Percentiles rank a stretch among this genome's conserved stretches.
Conservation (phyloP, 495 filamentous ascomycete species). For the Trichoderma asperelloides region DNA sequence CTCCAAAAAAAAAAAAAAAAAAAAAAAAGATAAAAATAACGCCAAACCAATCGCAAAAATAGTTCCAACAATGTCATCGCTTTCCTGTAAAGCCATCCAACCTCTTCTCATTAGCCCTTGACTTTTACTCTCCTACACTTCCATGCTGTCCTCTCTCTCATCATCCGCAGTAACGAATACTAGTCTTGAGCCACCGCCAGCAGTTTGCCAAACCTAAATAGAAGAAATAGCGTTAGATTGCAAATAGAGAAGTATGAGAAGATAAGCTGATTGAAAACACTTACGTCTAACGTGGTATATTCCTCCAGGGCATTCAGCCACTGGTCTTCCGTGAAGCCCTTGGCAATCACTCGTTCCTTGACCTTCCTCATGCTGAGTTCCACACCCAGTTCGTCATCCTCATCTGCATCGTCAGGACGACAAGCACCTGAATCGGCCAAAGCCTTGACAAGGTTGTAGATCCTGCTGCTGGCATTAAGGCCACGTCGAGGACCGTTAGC, state of each 20-base stretch:
- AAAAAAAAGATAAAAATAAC: not conserved
- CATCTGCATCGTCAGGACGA: conserved; percentile 60
- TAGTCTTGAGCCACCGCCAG: conserved; percentile 73
- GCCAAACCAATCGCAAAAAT: not conserved
- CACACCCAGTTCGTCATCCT: conserved; percentile 51
- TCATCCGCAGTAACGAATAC: conserved; percentile 55
- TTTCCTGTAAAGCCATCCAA: not conserved
- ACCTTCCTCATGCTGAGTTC: conserved; percentile 82
- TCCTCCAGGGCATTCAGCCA: conserved; percentile 78
- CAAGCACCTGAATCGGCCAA: conserved; percentile 70
- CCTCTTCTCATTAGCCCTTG: not conserved
- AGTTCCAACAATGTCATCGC: not conserved
- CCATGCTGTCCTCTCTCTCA: conserved; percentile 27
- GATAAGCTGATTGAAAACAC: conserved; percentile 28
- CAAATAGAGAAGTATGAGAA: conserved; percentile 8
- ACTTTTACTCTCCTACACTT: not conserved
- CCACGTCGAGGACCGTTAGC: conserved; percentile 45
- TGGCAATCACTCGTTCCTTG: conserved; percentile 81
- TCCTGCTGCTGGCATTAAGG: conserved; percentile 76
- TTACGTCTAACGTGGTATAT: conserved; percentile 80
- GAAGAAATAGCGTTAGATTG: conserved; percentile 16
- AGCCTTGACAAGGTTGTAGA: conserved; percentile 83
- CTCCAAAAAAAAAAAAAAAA: conserved; percentile 1
- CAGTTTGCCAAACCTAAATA: conserved; percentile 85
- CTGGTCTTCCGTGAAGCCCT: conserved; percentile 94